Evolutionary conservation across 805 yeast genomes (phyloP).

Genomic region (Pichia thaimueangensis): DNA sequence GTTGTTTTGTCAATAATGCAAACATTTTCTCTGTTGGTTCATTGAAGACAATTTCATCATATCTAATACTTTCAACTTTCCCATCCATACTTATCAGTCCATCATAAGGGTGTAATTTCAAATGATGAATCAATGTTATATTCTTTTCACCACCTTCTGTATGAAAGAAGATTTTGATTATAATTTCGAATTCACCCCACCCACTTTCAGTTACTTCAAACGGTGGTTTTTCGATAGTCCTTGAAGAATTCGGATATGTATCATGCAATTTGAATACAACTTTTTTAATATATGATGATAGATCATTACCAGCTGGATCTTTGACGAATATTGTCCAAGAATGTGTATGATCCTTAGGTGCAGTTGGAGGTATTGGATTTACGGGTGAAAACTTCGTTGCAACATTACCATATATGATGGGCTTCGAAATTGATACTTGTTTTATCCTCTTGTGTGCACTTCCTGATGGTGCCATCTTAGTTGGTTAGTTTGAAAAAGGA

Average conservation of each 20-base stretch:
- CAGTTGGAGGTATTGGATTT: conserved; percentile 44
- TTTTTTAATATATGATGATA: conserved; percentile 74
- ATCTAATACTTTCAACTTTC: conserved; percentile 54
- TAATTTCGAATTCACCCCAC: conserved; percentile 98
- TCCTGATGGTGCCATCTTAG: conserved; percentile 29
- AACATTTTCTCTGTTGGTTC: conserved; percentile 93
- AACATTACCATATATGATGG: conserved; percentile 74
- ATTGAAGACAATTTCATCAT: conserved; percentile 88
- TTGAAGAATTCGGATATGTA: conserved; percentile 80
- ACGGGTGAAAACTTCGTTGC: conserved; percentile 58
- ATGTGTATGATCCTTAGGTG: conserved; percentile 90
- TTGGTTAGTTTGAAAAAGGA: too few relatives aligned
- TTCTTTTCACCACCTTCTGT: conserved; percentile 87
- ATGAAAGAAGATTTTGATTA: conserved; percentile 78
- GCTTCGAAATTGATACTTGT: conserved; percentile 65
- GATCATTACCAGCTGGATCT: conserved; percentile 75
- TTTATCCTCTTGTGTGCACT: conserved; percentile 29
- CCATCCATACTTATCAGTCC: conserved; percentile 22
- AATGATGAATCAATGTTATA: conserved; percentile 77
- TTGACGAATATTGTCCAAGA: conserved; percentile 88
- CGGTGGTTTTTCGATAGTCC: conserved; percentile 86
- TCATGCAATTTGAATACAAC: conserved; percentile 95
- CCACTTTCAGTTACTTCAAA: conserved; percentile 96
- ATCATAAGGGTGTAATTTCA: conserved; percentile 85
- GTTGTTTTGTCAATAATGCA: conserved; percentile 63